Base-by-base conservation (phyloP, 2,329 filamentous ascomycete genomes). In the Pseudocercospora macadamiae region DNA sequence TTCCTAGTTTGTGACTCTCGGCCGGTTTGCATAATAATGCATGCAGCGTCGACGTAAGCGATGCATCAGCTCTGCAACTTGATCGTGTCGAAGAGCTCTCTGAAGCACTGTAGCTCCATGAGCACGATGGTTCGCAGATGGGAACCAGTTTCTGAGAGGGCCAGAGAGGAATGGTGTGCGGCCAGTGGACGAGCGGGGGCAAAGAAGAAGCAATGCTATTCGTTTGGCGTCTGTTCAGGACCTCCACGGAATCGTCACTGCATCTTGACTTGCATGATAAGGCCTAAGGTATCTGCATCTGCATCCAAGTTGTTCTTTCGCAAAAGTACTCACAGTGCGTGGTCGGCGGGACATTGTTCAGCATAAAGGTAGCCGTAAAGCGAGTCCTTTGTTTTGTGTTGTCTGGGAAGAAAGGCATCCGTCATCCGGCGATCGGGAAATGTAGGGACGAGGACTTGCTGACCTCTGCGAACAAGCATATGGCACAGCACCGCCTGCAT, bases 31-130 rank as follows among this genome's bases (percentile, higher is more conserved):
- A 44, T 19, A 4, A 48, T 30, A 48, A 48, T 30, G 14, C 44
- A 48, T 48, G 44, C 44, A 48, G 44, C 44, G n/a, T 10, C 14
- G 18, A 30, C 44, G 44, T 48, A 48, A 48, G 44, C 44, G 25
- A 23, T 5, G 14, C 44, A 26, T 48, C 44, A 48, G 44, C 44
- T 30, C 25, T 21, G 3, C 26, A 18, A 16, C 45, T n/a, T 49
- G 45, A 16, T 49, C 45, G n/a, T n/a, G 16, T n/a, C 45, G 16
- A 25, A 12, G 14, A 25, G 19, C 10, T 23, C 18, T 12, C 42
- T 10, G 21, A 25, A 45, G 44, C 8, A 49, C 25, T 28, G 26
- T 14, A 18, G n/a, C 18, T 10, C 23, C 7, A 28, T 49, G 4
- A 18, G 23, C 23, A 21, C 26, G 26, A 21, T 32, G 5, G 21